A percentile compares a stretch with the other conserved stretches of the same genome.
These are phyloP conservation scores for Neoboletus magnificus DNA, from an alignment of 768 basidiomycete genomes.

Conservation along the genomic window DNA sequence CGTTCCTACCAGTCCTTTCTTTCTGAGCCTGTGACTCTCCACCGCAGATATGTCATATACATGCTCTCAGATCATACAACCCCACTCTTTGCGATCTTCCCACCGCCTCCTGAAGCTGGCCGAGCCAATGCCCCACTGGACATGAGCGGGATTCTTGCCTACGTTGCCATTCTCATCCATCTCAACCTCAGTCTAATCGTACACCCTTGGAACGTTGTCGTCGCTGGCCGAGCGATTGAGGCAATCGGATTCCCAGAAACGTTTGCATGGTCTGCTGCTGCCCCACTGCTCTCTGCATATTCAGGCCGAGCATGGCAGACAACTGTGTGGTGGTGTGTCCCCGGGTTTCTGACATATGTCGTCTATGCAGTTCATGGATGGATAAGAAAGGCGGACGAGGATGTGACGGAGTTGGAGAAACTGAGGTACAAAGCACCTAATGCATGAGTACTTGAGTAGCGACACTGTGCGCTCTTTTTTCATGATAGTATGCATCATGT, in stretches of 20 bases:
- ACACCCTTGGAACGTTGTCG: slow-evolving; percentile 34
- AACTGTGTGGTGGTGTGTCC: slow-evolving; percentile 50
- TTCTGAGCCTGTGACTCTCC: slow-evolving; percentile 8
- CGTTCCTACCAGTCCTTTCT: neutral
- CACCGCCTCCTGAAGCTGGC: slow-evolving; percentile 18
- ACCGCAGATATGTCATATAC: slow-evolving; percentile 47
- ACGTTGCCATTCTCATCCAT: slow-evolving; percentile 51
- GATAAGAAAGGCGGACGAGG: slow-evolving; percentile 43
- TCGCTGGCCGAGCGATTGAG: slow-evolving; percentile 26
- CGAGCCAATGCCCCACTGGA: slow-evolving; percentile 36
- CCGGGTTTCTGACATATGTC: slow-evolving; percentile 41
- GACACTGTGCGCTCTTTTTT: neutral
- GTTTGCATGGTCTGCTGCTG: slow-evolving; percentile 43
- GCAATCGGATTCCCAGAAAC: slow-evolving; percentile 31
- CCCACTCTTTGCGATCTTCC: slow-evolving; percentile 47
- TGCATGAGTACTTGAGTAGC: slow-evolving; percentile 43
- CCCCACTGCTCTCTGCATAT: slow-evolving; percentile 48
- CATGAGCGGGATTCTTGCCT: slow-evolving; percentile 42
- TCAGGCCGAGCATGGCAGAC: slow-evolving; percentile 51
- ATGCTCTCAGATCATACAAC: slow-evolving; percentile 43
- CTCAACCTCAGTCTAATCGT: slow-evolving; percentile 45
- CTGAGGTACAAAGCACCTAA: slow-evolving; percentile 56
- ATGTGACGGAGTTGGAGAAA: slow-evolving; percentile 48
- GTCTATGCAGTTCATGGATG: slow-evolving; percentile 45
- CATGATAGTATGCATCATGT: too few relatives aligned